phyloP scores from a whole-genome alignment of 1,284 basidiomycete genomes.

The Rhodotorula sp. region DNA sequence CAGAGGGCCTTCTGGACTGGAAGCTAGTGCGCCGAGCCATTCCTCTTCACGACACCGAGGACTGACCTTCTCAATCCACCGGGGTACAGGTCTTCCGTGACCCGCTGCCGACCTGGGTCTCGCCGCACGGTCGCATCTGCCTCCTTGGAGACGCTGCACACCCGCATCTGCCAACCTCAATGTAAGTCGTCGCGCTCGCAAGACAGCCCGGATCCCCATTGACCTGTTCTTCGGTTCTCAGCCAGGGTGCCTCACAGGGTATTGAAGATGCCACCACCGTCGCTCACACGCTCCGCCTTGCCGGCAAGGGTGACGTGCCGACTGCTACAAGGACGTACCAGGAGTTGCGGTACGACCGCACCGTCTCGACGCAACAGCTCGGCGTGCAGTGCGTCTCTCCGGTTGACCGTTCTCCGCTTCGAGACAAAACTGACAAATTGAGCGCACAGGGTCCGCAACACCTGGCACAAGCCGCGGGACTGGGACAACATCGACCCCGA shows the following conservation, averaged over 20 bases:
- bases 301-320: conserved; percentile 42
- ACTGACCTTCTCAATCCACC: not conserved
- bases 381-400: conserved; percentile 37
- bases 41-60: too few species aligned
- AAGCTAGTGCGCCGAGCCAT: conserved; percentile 34
- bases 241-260: conserved; percentile 48
- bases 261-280: conserved; percentile 49
- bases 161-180: conserved; percentile 20
- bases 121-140: conserved; percentile 43
- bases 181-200: not conserved
- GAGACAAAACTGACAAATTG: not conserved
- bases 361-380: conserved; percentile 42
- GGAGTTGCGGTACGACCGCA: conserved; percentile 49
- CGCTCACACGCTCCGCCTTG: conserved; percentile 43
- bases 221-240: conserved; percentile 37
- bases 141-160: conserved; percentile 48
- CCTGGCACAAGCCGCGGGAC: conserved; percentile 11
- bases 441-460: not conserved
- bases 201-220: not conserved
- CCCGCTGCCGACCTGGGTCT: conserved; percentile 50
- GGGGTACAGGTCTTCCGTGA: conserved; percentile 47
- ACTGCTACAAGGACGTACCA: conserved; percentile 47
- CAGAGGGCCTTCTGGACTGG: conserved; percentile 49
- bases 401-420: not conserved
- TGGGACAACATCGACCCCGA: conserved; percentile 19